Conservation (phyloP, 2,329 filamentous ascomycete species). For the Claviceps paspali region DNA sequence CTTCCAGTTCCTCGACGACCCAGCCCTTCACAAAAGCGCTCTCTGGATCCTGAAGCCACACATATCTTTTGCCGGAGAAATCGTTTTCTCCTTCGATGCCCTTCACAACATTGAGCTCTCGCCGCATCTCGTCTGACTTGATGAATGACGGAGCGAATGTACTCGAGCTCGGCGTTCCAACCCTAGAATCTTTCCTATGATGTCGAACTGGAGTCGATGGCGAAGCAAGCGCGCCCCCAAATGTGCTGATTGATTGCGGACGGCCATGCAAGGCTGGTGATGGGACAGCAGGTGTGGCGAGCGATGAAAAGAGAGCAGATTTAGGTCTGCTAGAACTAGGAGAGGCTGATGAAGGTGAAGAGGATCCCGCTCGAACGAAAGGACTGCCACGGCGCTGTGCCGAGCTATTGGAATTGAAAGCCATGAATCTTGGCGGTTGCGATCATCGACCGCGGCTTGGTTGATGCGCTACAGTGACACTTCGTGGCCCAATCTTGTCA, state of each 20-base stretch:
- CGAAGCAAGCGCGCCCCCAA: slow-evolving; percentile 26
- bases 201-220: slow-evolving; percentile 22
- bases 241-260: slow-evolving; percentile 50
- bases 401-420: slow-evolving; percentile 20
- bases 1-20: slow-evolving; percentile 67
- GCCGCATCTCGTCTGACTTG: slow-evolving; percentile 63
- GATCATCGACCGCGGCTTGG: slow-evolving; percentile 9
- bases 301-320: slow-evolving; percentile 56
- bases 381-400: slow-evolving; percentile 67
- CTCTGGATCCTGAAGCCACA: slow-evolving; percentile 84
- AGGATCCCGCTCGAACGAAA: slow-evolving; percentile 45
- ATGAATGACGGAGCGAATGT: slow-evolving; percentile 97
- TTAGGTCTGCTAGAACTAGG: slow-evolving; percentile 46
- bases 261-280: slow-evolving; percentile 43
- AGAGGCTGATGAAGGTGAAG: slow-evolving; percentile 45
- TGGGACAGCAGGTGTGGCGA: slow-evolving; percentile 23
- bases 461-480: slow-evolving; percentile 2
- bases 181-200: slow-evolving; percentile 45
- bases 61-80: slow-evolving; percentile 96
- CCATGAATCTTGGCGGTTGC: slow-evolving; percentile 13
- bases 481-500: background rate
- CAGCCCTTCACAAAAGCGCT: slow-evolving; percentile 84
- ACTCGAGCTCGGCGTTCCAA: slow-evolving; percentile 47
- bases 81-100: slow-evolving; percentile 96
- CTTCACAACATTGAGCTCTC: slow-evolving; percentile 37